Evolutionary conservation across 2,329 filamentous ascomycete species (phyloP).

Genomic region (Helotiales sp.): DNA sequence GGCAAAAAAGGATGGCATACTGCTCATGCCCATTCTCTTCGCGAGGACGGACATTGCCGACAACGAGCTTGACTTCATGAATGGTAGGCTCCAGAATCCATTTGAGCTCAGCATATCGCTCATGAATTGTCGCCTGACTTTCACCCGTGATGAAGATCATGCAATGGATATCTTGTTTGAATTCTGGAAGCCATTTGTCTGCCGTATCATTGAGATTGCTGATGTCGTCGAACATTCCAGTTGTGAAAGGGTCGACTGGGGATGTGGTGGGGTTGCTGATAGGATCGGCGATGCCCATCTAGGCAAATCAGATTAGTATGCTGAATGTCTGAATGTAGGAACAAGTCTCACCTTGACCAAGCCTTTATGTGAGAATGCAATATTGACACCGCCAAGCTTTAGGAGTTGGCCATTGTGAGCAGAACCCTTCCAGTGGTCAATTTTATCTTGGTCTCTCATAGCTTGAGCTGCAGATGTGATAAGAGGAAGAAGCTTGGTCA

Average conservation of each 20-base stretch:
- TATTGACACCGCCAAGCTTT: constrained; percentile 10
- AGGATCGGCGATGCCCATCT: constrained; percentile 1
- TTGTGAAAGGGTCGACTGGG: background rate
- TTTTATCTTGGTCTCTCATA: background rate
- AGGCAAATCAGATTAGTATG: background rate
- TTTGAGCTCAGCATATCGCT: constrained; percentile 34
- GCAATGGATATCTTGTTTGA: constrained; percentile 39
- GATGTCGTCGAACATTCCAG: background rate
- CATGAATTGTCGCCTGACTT: constrained; percentile 28
- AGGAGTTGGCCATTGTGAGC: background rate
- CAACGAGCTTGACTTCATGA: constrained; percentile 34
- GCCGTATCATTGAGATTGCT: constrained; percentile 2
- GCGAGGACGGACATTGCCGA: constrained; percentile 38
- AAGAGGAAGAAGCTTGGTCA: background rate
- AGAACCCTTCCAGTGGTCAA: background rate
- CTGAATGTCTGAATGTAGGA: background rate
- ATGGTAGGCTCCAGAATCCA: constrained; percentile 34
- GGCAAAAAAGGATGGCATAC: constrained; percentile 26
- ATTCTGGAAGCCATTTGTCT: constrained; percentile 34
- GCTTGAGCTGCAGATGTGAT: background rate
- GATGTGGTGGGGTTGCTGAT: background rate
- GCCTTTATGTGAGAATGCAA: constrained; percentile 8
- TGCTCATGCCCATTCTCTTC: constrained; percentile 40
- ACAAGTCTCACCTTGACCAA: background rate
- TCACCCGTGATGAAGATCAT: constrained; percentile 39